Evolutionary conservation across 345 rosid genomes (phyloP).

Genomic region (Aegle marmelos): DNA sequence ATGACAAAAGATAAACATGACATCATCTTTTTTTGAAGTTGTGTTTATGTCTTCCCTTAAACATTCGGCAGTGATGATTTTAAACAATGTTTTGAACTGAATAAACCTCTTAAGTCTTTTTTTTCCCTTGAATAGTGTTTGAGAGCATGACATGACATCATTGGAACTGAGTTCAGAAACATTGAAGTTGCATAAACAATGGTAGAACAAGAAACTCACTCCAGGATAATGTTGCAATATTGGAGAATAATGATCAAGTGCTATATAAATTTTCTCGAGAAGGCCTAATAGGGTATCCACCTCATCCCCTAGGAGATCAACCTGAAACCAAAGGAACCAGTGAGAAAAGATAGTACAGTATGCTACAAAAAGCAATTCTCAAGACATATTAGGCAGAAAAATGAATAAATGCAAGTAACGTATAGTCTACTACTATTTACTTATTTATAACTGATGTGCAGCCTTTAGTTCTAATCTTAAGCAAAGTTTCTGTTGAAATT

Average conservation of each 20-base stretch:
- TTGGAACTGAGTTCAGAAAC: neutral
- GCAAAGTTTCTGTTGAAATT: neutral
- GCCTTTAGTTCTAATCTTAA: neutral
- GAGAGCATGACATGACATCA: neutral
- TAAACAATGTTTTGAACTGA: neutral
- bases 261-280: constrained; percentile 91
- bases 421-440: neutral
- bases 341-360: neutral
- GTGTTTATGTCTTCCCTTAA: neutral
- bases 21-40: neutral
- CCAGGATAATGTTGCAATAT: constrained; percentile 85
- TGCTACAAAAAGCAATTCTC: neutral
- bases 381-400: neutral
- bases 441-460: neutral
- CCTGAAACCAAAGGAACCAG: constrained; percentile 48
- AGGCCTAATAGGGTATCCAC: constrained; percentile 71
- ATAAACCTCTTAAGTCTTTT: neutral
- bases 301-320: constrained; percentile 89
- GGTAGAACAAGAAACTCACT: constrained; percentile 42
- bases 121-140: neutral
- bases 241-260: constrained; percentile 92
- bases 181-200: neutral
- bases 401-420: neutral
- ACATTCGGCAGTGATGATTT: neutral
- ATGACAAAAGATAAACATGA: neutral